phyloP scores from a whole-genome alignment of 2,329 filamentous ascomycete species.

The Colletotrichum lupini region DNA sequence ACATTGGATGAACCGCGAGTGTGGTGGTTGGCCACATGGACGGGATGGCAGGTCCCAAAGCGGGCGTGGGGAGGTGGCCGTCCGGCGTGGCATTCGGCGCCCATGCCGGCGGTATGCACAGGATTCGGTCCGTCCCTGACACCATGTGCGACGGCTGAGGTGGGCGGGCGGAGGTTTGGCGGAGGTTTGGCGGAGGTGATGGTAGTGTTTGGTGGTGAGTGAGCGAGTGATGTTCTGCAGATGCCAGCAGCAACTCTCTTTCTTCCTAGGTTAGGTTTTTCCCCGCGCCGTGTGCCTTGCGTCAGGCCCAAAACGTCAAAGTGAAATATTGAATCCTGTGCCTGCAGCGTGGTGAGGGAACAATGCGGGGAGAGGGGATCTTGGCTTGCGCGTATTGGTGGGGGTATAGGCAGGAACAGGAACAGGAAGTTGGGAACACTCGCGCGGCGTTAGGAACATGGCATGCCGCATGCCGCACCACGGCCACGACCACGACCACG shows the following conservation, averaged over 20 bases:
- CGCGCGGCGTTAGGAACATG: background rate
- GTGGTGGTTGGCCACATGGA: background rate
- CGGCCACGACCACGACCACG: no score
- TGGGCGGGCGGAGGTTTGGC: background rate
- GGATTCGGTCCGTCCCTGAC: constrained; percentile 27
- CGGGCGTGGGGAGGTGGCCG: background rate
- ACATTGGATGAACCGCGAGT: constrained; percentile 26
- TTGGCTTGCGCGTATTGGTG: background rate
- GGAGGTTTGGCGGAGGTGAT: background rate
- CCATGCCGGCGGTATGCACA: constrained; percentile 19
- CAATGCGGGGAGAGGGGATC: background rate
- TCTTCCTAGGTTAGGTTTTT: background rate
- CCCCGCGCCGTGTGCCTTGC: background rate
- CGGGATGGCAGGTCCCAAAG: constrained; percentile 13
- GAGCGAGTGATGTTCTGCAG: background rate
- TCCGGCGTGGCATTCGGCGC: constrained; percentile 26
- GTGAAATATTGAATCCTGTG: background rate
- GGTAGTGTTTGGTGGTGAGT: background rate
- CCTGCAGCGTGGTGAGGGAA: background rate
- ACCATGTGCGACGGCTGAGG: constrained; percentile 9
- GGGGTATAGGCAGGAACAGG: background rate
- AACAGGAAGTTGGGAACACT: no score
- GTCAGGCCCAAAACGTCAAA: background rate
- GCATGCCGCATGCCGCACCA: background rate
- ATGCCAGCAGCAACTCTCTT: background rate